A percentile compares a stretch with the other conserved stretches of the same genome.
Conservation (phyloP, 805 yeast genomes). For the Cyberlindnera veronae region DNA sequence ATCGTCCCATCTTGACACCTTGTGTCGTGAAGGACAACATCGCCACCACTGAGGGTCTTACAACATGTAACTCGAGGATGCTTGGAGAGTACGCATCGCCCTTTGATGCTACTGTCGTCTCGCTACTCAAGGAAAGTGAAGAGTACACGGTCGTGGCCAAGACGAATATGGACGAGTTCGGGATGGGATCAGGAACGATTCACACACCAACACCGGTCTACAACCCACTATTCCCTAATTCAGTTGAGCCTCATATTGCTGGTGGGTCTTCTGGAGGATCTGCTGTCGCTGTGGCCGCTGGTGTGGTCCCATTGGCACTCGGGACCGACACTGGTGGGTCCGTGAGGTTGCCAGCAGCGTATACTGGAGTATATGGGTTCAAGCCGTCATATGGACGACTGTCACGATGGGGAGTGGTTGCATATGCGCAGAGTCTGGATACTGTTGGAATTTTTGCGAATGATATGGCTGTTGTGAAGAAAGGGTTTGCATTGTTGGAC, state of each 20-base stretch:
- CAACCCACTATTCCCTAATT: conserved; percentile 46
- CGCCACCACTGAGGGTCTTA: conserved; percentile 57
- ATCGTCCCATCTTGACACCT: conserved; percentile 12
- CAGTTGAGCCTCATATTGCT: conserved; percentile 45
- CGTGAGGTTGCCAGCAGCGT: conserved; percentile 87
- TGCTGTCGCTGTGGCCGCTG: conserved; percentile 86
- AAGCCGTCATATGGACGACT: conserved; percentile 93
- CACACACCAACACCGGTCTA: conserved; percentile 54
- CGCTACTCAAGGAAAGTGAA: conserved; percentile 50
- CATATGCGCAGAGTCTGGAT: conserved; percentile 92
- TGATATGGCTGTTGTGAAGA: conserved; percentile 39
- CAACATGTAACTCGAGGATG: conserved; percentile 77
- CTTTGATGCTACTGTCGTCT: conserved; percentile 71
- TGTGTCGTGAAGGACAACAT: conserved; percentile 77
- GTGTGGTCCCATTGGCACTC: conserved; percentile 64
- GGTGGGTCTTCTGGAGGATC: conserved; percentile 98
- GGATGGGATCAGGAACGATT: conserved; percentile 83
- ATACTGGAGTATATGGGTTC: conserved; percentile 79
- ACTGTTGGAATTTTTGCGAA: conserved; percentile 83
- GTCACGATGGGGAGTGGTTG: conserved; percentile 87
- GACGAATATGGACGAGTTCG: conserved; percentile 93
- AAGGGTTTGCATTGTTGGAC: conserved; percentile 57
- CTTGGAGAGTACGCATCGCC: conserved; percentile 66
- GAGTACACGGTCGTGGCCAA: conserved; percentile 60
- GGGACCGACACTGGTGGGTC: conserved; percentile 99